These are phyloP conservation scores for Scheffersomyces amazonensis DNA, from an alignment of 805 yeast species.

Conservation along the genomic window DNA sequence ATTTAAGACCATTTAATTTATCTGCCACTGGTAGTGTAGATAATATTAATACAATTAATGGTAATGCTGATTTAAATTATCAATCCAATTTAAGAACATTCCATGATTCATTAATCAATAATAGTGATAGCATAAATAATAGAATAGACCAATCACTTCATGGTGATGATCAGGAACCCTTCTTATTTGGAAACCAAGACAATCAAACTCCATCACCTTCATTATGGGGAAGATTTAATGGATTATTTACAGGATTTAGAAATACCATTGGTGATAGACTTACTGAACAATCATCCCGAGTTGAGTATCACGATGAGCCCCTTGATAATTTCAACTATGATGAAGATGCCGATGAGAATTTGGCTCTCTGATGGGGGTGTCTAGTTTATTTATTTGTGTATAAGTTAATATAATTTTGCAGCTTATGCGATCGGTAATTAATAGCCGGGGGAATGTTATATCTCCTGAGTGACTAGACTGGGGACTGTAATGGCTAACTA, in stretches of 20 bases:
- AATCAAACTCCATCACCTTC: slow-evolving; percentile 1
- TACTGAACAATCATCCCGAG: neutral
- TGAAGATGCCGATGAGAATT: slow-evolving; percentile 31
- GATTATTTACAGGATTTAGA: slow-evolving; percentile 19
- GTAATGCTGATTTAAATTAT: slow-evolving; percentile 25
- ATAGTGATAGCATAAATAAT: slow-evolving; percentile 1
- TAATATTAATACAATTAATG: neutral
- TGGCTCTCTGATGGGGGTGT: slow-evolving; percentile 23
- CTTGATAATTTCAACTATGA: slow-evolving; percentile 30
- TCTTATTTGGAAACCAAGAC: slow-evolving; percentile 1
- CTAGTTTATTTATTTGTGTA: too few species aligned
- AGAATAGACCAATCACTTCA: slow-evolving; percentile 19
- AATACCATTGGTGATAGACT: slow-evolving; percentile 15
- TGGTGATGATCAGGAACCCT: slow-evolving; percentile 5
- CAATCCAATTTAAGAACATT: slow-evolving; percentile 24
- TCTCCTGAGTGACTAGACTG: too few species aligned
- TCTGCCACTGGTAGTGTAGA: slow-evolving; percentile 8
- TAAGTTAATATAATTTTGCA: too few species aligned
- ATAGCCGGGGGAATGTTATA: too few species aligned
- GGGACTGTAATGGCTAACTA: too few species aligned
- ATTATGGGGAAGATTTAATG: slow-evolving; percentile 27
- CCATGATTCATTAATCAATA: slow-evolving; percentile 14
- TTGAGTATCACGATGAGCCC: slow-evolving; percentile 23
- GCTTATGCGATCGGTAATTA: too few species aligned
- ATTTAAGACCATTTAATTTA: slow-evolving; percentile 26